Percentiles rank a stretch among this genome's conserved stretches.
These are phyloP conservation scores for Poa annua DNA, from an alignment of 176 grass and related monocot species.

Conservation along the genomic window DNA sequence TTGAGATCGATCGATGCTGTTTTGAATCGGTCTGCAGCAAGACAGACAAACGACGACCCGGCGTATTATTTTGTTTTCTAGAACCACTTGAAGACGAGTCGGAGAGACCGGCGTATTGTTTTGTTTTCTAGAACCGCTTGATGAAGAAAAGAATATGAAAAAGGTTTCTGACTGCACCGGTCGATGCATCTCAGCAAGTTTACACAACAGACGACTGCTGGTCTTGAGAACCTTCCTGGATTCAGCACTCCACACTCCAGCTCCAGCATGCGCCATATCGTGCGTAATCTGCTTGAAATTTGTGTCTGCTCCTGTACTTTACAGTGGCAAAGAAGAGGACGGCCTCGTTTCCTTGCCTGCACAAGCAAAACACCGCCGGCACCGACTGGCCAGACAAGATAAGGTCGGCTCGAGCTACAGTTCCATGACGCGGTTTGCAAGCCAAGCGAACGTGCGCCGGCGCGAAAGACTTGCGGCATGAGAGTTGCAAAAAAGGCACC, in stretches of 20 bases:
- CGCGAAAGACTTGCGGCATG: no score
- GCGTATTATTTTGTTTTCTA: neutral
- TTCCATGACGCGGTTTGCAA: no score
- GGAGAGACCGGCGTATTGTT: neutral
- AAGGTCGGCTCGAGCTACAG: no score
- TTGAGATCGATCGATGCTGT: no score
- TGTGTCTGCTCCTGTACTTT: no score
- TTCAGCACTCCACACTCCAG: no score
- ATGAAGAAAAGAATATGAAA: neutral
- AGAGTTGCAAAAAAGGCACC: no score
- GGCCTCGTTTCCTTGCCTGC: slow-evolving; percentile 14
- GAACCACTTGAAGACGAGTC: no score
- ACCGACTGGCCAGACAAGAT: slow-evolving; percentile 13
- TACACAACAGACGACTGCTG: neutral
- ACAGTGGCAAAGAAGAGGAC: neutral
- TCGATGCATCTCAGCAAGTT: slow-evolving; percentile 1
- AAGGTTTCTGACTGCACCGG: neutral
- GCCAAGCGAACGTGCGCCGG: no score
- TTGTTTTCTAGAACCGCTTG: neutral
- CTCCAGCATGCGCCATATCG: no score
- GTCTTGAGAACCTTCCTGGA: no score
- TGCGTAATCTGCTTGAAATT: no score
- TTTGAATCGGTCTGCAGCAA: neutral
- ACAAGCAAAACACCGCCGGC: neutral
- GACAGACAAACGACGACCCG: neutral